A percentile compares a stretch with the other conserved stretches of the same genome.
Evolutionary conservation across 805 yeast genomes (phyloP).

Genomic region (Brettanomyces naardenensis): DNA sequence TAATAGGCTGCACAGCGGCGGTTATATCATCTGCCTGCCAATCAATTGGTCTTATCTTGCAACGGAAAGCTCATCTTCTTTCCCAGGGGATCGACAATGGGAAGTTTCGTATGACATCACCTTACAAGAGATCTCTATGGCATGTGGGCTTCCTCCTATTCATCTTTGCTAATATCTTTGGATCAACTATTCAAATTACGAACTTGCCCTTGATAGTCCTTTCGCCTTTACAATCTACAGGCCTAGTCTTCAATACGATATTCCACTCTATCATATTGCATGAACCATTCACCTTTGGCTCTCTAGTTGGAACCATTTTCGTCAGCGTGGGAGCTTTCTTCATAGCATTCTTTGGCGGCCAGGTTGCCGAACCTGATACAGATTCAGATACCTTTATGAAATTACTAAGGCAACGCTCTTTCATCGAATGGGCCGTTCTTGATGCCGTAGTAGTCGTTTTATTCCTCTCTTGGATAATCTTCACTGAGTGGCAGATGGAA

Average conservation of each 20-base stretch:
- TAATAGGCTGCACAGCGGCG: slow-evolving; percentile 62
- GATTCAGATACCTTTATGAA: slow-evolving; percentile 37
- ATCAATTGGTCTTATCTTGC: slow-evolving; percentile 74
- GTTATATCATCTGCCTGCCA: slow-evolving; percentile 71
- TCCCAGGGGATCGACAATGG: slow-evolving; percentile 14
- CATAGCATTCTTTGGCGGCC: slow-evolving; percentile 75
- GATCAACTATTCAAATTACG: slow-evolving; percentile 76
- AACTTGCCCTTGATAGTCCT: slow-evolving; percentile 74
- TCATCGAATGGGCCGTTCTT: slow-evolving; percentile 48
- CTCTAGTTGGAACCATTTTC: slow-evolving; percentile 57
- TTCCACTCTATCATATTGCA: slow-evolving; percentile 60
- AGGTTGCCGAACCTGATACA: slow-evolving; percentile 45
- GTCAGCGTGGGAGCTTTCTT: slow-evolving; percentile 69
- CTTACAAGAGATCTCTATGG: slow-evolving; percentile 57
- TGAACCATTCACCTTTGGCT: slow-evolving; percentile 54
- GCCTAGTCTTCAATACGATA: slow-evolving; percentile 78
- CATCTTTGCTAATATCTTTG: slow-evolving; percentile 65
- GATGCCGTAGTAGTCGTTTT: slow-evolving; percentile 25
- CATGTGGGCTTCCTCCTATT: slow-evolving; percentile 65
- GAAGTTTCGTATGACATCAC: slow-evolving; percentile 13
- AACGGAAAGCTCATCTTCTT: slow-evolving; percentile 64
- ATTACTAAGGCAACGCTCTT: slow-evolving; percentile 35
- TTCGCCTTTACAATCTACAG: slow-evolving; percentile 79
- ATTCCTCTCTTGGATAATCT: slow-evolving; percentile 23
- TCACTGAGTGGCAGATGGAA: slow-evolving; percentile 10